Percentiles rank a stretch among this genome's conserved stretches.
These are phyloP conservation scores for Botryobasidium botryosum DNA, from an alignment of 768 basidiomycete species.

Conservation along the genomic window DNA sequence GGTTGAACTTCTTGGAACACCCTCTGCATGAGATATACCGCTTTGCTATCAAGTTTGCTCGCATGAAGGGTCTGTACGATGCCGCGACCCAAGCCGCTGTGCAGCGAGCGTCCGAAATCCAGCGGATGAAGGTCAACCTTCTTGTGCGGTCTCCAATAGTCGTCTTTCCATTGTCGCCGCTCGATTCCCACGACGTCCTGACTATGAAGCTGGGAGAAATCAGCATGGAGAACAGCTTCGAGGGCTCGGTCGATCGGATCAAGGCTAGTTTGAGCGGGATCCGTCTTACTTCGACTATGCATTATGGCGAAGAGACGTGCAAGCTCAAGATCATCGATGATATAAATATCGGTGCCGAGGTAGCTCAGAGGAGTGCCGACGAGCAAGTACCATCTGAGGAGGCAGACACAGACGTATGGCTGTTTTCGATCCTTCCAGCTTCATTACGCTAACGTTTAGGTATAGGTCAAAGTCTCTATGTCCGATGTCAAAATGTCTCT, in stretches of 20 bases:
- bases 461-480: constrained; percentile 50
- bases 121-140: constrained; percentile 84
- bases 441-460: constrained; percentile 3
- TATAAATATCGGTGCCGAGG: constrained; percentile 52
- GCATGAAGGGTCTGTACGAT: constrained; percentile 87
- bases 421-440: not conserved
- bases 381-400: constrained; percentile 33
- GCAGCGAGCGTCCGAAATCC: constrained; percentile 83
- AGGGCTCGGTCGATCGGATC: constrained; percentile 38
- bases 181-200: constrained; percentile 45
- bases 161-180: constrained; percentile 59
- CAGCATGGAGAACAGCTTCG: constrained; percentile 58
- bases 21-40: constrained; percentile 80
- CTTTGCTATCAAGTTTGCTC: constrained; percentile 71
- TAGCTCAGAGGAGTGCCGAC: constrained; percentile 43
- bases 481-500: constrained; percentile 74
- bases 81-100: constrained; percentile 86
- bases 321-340: constrained; percentile 82
- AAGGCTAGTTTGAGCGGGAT: constrained; percentile 68
- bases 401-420: constrained; percentile 61
- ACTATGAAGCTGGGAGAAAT: constrained; percentile 82
- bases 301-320: constrained; percentile 30
- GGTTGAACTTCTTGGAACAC: constrained; percentile 72
- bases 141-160: constrained; percentile 84
- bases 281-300: constrained; percentile 57